phyloP scores from a whole-genome alignment of 495 filamentous ascomycete genomes.

The Cercophora sp. region DNA sequence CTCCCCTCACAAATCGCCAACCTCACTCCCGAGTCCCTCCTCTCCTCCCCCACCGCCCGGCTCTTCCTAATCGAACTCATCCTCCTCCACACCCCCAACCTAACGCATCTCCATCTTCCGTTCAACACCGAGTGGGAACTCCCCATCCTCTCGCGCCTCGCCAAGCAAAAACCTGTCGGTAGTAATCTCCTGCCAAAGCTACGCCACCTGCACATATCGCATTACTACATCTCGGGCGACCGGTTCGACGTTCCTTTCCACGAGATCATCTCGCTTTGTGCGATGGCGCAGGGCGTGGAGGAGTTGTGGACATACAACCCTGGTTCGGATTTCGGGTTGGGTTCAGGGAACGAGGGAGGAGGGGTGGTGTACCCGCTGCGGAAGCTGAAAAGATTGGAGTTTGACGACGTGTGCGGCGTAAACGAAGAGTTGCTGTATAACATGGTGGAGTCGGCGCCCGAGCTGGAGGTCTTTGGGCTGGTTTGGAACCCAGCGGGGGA shows the following conservation, averaged over 20 bases:
- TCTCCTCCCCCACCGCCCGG: background rate
- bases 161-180: background rate
- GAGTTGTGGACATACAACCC: constrained; percentile 8
- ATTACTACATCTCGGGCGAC: constrained; percentile 10
- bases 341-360: too few relatives aligned
- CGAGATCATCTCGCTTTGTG: background rate
- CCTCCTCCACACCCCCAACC: constrained; percentile 9
- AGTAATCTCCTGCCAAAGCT: background rate
- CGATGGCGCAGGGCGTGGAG: constrained; percentile 6
- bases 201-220: background rate
- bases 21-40: background rate
- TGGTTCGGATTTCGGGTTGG: background rate
- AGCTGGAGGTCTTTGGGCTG: constrained; percentile 9
- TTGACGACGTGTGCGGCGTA: background rate
- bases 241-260: constrained; percentile 1
- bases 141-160: background rate
- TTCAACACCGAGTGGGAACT: constrained; percentile 12
- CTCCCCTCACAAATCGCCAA: too few relatives aligned
- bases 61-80: constrained; percentile 7
- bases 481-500: constrained; percentile 3
- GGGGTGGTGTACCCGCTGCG: background rate
- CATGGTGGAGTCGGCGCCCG: background rate
- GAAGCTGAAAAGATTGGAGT: constrained; percentile 7
- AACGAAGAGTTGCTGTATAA: background rate
- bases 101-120: constrained; percentile 1